Percentiles rank a stretch among this genome's conserved stretches.
phyloP scores from a whole-genome alignment of 2,329 filamentous ascomycete genomes.

The Lachnum nothofagi region DNA sequence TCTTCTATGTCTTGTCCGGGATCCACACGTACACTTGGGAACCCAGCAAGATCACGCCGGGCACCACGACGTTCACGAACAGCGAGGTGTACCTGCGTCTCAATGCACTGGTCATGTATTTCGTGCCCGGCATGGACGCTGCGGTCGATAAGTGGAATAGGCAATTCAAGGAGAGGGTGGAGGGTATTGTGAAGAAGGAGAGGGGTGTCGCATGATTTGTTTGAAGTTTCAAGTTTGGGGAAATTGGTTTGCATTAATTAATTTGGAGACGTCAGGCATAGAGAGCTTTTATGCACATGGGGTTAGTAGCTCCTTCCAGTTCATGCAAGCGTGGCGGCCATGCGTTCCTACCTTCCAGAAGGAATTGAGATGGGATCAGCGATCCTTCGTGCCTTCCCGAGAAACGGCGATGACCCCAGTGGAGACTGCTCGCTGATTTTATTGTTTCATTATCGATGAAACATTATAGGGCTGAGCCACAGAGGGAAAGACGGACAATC shows the following conservation, averaged over 20 bases:
- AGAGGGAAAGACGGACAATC: too few relatives aligned
- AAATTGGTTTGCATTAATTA: too few relatives aligned
- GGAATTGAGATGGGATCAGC: not conserved
- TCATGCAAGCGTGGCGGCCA: not conserved
- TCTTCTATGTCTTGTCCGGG: conserved; percentile 19
- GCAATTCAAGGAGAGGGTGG: not conserved
- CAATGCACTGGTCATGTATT: conserved; percentile 6
- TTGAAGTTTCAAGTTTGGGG: too few relatives aligned
- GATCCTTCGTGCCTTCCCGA: not conserved
- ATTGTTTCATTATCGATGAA: not conserved
- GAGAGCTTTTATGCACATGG: not conserved
- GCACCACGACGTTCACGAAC: conserved; percentile 24
- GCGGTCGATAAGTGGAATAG: too few relatives aligned
- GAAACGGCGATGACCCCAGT: not conserved
- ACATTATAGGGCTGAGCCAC: not conserved
- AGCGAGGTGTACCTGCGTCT: conserved; percentile 18
- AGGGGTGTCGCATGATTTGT: too few relatives aligned
- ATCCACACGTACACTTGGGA: conserved; percentile 22
- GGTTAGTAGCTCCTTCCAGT: not conserved
- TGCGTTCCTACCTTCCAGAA: not conserved
- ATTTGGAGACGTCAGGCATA: too few relatives aligned
- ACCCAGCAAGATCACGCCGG: conserved; percentile 19
- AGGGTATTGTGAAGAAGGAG: not conserved
- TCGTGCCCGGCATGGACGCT: conserved; percentile 9
- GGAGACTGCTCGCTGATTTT: not conserved